Percentiles rank a stretch among this genome's conserved stretches.
Evolutionary conservation across 2,329 filamentous ascomycete genomes (phyloP).

Genomic region (Corniculantispora saksenae): DNA sequence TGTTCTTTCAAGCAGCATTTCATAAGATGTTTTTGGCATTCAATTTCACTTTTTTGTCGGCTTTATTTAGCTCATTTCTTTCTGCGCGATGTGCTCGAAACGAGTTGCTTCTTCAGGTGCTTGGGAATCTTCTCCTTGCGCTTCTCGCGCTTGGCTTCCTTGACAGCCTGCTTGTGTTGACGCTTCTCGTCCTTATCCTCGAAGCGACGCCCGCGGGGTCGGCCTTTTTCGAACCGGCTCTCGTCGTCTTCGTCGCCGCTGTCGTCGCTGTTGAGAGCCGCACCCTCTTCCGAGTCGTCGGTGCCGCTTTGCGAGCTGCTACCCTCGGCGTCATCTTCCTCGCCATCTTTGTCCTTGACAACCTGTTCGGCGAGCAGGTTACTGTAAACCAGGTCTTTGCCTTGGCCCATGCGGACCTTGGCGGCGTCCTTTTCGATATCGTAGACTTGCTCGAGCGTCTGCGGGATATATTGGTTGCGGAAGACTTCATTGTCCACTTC

Average conservation of each 20-base stretch:
- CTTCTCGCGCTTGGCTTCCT: constrained; percentile 93
- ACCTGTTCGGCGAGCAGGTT: constrained; percentile 76
- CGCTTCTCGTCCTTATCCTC: constrained; percentile 87
- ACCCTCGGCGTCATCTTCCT: constrained; percentile 36
- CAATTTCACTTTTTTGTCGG: constrained; percentile 17
- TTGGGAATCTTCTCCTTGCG: constrained; percentile 96
- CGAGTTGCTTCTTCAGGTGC: constrained; percentile 86
- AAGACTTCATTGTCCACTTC: constrained; percentile 91
- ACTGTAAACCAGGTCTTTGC: constrained; percentile 78
- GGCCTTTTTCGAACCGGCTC: constrained; percentile 62
- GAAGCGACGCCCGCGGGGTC: constrained; percentile 78
- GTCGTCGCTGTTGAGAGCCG: constrained; percentile 38
- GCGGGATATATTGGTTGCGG: constrained; percentile 93
- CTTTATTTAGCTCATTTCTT: constrained; percentile 53
- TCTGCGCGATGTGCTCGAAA: constrained; percentile 61
- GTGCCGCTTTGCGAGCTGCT: constrained; percentile 37
- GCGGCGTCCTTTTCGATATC: constrained; percentile 90
- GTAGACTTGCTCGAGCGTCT: constrained; percentile 93
- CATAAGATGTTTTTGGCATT: constrained; percentile 16
- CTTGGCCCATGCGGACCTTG: constrained; percentile 71
- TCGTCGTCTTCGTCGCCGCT: constrained; percentile 56
- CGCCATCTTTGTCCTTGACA: constrained; percentile 38
- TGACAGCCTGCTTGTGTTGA: constrained; percentile 83
- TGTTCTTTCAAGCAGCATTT: not conserved
- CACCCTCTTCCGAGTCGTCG: constrained; percentile 47